Evolutionary conservation across 768 basidiomycete species (phyloP), one percentile per base, ranked within the genome.

Genomic region (Boletus insuetus): DNA sequence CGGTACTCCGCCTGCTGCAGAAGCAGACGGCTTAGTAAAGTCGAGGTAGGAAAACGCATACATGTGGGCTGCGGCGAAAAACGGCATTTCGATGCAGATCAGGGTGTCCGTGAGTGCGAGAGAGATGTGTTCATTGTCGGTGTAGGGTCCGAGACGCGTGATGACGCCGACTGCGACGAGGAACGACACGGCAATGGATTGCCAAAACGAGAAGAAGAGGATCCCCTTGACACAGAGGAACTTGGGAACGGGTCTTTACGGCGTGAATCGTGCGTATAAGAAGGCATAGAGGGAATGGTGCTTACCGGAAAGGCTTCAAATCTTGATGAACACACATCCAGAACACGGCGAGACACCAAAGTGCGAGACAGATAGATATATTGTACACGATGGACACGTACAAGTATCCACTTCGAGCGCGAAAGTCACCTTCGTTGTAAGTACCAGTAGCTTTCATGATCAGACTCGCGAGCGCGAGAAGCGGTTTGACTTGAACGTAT

Each of bases 221-320:
- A 99, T 94, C 43, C 96, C 96, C 69, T 99, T 99, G 62, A 99
- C 94, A 68, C 94, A 99, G 26, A 98, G 85, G 73, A 99, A 99
- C 72, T 99, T 99, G 3, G 97, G 94, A 61, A 95, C 83, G 0
- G 94, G 94, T 12, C 96, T 88, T 63, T 37, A 24, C 10, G 19
- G 26, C 0, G 58, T 53, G 26, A 58, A 47, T 22, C 12, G 22
- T 34, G 31, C 3, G 41, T 43, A 6, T 31, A 3, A 58, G 14
- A 55, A 7, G 49, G 45, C 41, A 19, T 2, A 32, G 42, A 20
- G 7, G 20, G 11, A 8, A 42, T 32, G 0, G 16, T 31, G 41
- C 85, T 61, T 52, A 87, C 89, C 89, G 79, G 75, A 93, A 97
- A 2, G 94, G 92, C 69, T 89, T 88, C 46, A 98, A 75, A 68